Evolutionary conservation across 257 asterid species (phyloP).

Genomic region (Lycium ferocissimum): DNA sequence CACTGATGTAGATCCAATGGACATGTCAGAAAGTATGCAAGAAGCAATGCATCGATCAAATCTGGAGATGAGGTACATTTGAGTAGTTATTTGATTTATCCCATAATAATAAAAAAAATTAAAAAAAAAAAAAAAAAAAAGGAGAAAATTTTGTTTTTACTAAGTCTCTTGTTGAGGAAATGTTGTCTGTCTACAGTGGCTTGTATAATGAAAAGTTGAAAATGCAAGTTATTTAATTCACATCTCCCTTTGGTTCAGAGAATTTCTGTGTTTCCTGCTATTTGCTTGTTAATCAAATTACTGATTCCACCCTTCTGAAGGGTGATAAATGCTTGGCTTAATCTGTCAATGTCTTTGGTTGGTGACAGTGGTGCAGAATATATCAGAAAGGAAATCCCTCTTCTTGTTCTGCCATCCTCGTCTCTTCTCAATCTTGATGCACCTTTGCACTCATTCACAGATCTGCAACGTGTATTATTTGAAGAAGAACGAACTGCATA

Average conservation of each 20-base stretch:
- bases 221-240: background rate
- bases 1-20: conserved; percentile 86
- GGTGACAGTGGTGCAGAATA: conserved; percentile 92
- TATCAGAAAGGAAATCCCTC: conserved; percentile 92
- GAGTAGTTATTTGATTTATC: conserved; percentile 45
- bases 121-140: no score
- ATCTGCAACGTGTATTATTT: conserved; percentile 79
- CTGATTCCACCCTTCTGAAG: conserved; percentile 1
- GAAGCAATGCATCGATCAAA: conserved; percentile 97
- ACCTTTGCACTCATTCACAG: conserved; percentile 74
- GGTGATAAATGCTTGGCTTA: background rate
- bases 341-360: conserved; percentile 36
- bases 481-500: conserved; percentile 95
- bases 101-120: background rate
- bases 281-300: conserved; percentile 5
- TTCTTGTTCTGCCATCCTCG: conserved; percentile 71
- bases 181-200: background rate
- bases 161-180: background rate
- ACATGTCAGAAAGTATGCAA: conserved; percentile 97
- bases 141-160: background rate
- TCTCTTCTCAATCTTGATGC: conserved; percentile 73
- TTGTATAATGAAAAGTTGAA: background rate
- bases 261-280: conserved; percentile 7
- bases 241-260: background rate
- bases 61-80: conserved; percentile 95